Base-by-base conservation (phyloP, 108 stramenopile species). In the Phaeodactylum tricornutum region DNA sequence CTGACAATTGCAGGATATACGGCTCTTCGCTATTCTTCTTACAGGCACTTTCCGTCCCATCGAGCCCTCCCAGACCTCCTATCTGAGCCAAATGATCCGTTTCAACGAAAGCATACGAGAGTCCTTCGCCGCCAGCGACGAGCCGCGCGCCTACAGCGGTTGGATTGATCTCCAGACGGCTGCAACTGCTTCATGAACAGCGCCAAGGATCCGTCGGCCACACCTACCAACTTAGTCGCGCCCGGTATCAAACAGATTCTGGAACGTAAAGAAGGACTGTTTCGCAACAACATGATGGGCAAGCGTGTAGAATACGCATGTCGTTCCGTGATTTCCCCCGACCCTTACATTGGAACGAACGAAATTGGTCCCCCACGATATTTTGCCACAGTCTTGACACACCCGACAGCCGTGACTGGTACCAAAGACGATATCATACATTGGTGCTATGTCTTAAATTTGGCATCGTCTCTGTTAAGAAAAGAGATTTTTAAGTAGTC, bases 251-350 rank as follows among this genome's bases (percentile, higher is more conserved):
- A 93, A 8, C 96, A 99, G 66, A 50, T 96, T 31, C 71, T 99
- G 40, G 99, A 99, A 65, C 77, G 88, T 54, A 99, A 99, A 75
- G 96, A 99, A 60, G 98, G 99, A 14, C 87, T 99, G 24, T 99
- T 99, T 65, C 75, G 89, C 19, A 91, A 91, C 63, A 94, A 99
- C 66, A 99, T 99, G 99, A 99, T 99, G 99, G 99, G 99, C 6
- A 99, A 99, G 61, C 95, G 99, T 30, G 99, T 99, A 47, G 91
- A 99, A 69, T 97, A 71, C 57, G 84, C 92, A 2, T 98, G 97
- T 49, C 87, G 99, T 0, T 92, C 88, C 23, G 96, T 97, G 33
- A 96, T 98, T 54, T 93, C 93, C 25, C 98, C 98, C 8, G 96
- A 98, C 44, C 96, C 96, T 21, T 96, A 95, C 65, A 69, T 98